Percentiles rank a stretch among this genome's conserved stretches.
Evolutionary conservation across 805 yeast species (phyloP).

Genomic region (Dipodascus albidus): DNA sequence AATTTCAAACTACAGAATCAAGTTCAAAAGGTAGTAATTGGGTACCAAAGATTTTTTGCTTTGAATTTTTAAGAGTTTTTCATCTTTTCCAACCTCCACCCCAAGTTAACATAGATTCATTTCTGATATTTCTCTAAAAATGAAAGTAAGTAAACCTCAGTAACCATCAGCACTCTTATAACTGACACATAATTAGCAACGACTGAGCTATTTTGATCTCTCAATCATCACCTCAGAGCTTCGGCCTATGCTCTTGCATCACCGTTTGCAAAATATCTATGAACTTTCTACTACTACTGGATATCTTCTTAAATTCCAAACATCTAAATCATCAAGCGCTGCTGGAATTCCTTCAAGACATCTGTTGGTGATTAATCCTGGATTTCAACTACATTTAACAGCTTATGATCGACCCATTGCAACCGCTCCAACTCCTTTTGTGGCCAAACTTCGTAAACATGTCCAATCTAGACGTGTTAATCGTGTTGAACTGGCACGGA

Average conservation of each 20-base stretch:
- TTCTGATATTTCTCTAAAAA: neutral
- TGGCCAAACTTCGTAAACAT: conserved; percentile 75
- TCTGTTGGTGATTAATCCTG: conserved; percentile 71
- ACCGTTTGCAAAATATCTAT: conserved; percentile 75
- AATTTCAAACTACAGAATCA: too few relatives aligned
- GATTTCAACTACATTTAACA: conserved; percentile 68
- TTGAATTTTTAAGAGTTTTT: neutral
- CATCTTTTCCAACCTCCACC: neutral
- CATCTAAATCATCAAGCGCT: neutral
- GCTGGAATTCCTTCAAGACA: conserved; percentile 54
- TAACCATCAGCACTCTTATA: neutral
- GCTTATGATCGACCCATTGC: conserved; percentile 73
- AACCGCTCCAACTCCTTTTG: conserved; percentile 76
- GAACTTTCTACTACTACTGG: conserved; percentile 61
- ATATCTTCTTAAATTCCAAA: conserved; percentile 64
- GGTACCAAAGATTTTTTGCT: conserved; percentile 1
- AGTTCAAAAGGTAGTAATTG: neutral
- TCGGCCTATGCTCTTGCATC: conserved; percentile 41
- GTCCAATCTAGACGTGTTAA: conserved; percentile 70
- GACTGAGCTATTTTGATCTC: conserved; percentile 76
- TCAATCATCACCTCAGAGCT: conserved; percentile 62
- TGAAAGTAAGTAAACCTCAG: neutral
- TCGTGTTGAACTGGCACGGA: conserved; percentile 57
- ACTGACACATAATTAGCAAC: conserved; percentile 41
- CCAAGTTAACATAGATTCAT: neutral